These are phyloP conservation scores for Phanerochaete carnosa DNA, from an alignment of 768 basidiomycete species.

Conservation along the genomic window DNA sequence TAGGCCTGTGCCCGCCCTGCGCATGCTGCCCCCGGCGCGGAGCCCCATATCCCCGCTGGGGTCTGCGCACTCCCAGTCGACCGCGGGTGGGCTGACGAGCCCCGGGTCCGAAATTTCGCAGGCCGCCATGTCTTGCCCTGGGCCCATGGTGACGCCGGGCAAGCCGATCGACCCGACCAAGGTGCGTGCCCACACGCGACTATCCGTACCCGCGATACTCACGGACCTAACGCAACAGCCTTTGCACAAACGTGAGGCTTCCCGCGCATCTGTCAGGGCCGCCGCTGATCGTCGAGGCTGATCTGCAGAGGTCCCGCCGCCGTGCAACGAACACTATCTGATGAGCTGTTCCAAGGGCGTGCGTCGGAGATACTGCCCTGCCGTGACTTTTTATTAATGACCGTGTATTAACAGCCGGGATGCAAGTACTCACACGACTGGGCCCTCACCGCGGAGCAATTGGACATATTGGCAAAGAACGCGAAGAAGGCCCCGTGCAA, in stretches of 20 bases:
- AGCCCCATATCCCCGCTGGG: conserved; percentile 34
- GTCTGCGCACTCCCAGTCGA: conserved; percentile 32
- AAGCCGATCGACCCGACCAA: conserved; percentile 58
- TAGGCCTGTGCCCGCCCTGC: conserved; percentile 26
- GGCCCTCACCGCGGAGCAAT: conserved; percentile 64
- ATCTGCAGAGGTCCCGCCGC: conserved; percentile 68
- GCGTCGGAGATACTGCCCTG: conserved; percentile 8
- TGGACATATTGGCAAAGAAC: conserved; percentile 65
- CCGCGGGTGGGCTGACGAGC: conserved; percentile 62
- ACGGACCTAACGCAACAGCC: conserved; percentile 40
- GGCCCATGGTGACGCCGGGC: conserved; percentile 16
- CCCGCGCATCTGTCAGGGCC: not conserved
- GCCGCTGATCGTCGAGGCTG: not conserved
- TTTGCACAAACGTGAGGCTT: conserved; percentile 69
- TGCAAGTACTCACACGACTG: conserved; percentile 90
- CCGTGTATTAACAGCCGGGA: conserved; percentile 24
- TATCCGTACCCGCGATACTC: not conserved
- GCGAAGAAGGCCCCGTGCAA: conserved; percentile 88
- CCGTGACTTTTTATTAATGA: not conserved
- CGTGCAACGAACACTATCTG: conserved; percentile 82
- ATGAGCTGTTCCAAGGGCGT: conserved; percentile 79
- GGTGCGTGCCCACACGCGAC: conserved; percentile 32
- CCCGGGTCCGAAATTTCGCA: conserved; percentile 52
- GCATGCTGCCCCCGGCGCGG: conserved; percentile 44
- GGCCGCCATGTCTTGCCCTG: conserved; percentile 28